Percentiles rank a stretch among this genome's conserved stretches.
Evolutionary conservation across 768 basidiomycete genomes (phyloP).

Genomic region (Rhizopogon sp.): DNA sequence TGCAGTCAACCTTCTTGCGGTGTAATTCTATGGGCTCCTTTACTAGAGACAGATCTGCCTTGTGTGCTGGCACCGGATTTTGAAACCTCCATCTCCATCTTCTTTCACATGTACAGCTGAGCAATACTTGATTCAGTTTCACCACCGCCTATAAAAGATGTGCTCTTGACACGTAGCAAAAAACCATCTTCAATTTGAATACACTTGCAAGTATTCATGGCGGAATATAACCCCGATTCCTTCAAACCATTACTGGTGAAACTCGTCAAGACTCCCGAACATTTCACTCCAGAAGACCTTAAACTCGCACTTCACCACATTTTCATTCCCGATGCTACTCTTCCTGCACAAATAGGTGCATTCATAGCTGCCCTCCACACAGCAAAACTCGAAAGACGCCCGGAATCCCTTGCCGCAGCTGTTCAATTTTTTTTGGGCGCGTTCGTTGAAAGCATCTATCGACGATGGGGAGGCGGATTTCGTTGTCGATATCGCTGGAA

Average conservation of each 20-base stretch:
- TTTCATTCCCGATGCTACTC: constrained; percentile 57
- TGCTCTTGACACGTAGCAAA: neutral
- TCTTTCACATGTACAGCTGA: too few species aligned
- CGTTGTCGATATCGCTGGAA: constrained; percentile 43
- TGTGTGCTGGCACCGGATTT: too few species aligned
- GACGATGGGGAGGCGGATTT: constrained; percentile 62
- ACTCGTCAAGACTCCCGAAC: constrained; percentile 75
- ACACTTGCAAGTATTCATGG: constrained; percentile 8
- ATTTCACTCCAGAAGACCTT: constrained; percentile 76
- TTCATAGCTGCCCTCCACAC: constrained; percentile 86
- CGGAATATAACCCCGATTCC: constrained; percentile 34
- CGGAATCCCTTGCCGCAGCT: constrained; percentile 75
- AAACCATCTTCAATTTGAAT: neutral
- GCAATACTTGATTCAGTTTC: too few species aligned
- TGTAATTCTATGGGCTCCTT: too few species aligned
- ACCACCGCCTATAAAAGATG: neutral
- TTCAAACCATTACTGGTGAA: constrained; percentile 79
- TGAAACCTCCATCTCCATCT: too few species aligned
- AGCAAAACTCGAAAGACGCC: constrained; percentile 68
- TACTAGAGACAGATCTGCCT: too few species aligned
- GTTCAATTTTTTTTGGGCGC: constrained; percentile 68
- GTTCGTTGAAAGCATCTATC: constrained; percentile 59
- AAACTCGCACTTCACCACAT: constrained; percentile 68
- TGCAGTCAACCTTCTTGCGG: too few species aligned
- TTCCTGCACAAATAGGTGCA: constrained; percentile 78